These are phyloP conservation scores for Wickerhamiella lipophila DNA, from an alignment of 805 yeast species.

Conservation along the genomic window DNA sequence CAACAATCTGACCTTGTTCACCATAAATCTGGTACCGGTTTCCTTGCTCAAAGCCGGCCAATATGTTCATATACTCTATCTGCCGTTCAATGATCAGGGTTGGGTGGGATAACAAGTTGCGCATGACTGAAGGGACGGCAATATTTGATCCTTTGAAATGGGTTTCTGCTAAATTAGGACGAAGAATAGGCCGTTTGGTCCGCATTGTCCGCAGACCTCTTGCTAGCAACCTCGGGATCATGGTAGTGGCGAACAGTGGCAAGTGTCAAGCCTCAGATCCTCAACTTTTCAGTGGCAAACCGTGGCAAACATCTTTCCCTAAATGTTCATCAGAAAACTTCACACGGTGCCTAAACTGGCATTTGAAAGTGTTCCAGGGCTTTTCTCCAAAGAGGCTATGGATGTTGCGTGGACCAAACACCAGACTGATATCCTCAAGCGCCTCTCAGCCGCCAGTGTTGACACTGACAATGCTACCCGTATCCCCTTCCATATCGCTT, in stretches of 20 bases:
- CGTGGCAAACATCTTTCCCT: background rate
- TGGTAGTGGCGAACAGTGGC: background rate
- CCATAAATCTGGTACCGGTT: constrained; percentile 63
- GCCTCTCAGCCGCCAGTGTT: constrained; percentile 46
- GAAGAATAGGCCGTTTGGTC: constrained; percentile 4
- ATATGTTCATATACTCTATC: constrained; percentile 74
- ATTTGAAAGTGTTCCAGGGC: constrained; percentile 44
- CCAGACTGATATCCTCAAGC: constrained; percentile 46
- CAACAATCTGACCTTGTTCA: constrained; percentile 59
- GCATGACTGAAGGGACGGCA: constrained; percentile 33
- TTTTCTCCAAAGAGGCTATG: constrained; percentile 55
- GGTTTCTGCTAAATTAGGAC: constrained; percentile 6
- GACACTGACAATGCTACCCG: constrained; percentile 74
- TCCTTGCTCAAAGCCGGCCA: constrained; percentile 85
- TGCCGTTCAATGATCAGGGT: constrained; percentile 78
- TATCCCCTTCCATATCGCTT: constrained; percentile 53
- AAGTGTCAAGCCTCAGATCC: background rate
- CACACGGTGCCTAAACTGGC: constrained; percentile 10
- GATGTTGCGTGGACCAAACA: constrained; percentile 68
- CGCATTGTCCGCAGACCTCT: background rate
- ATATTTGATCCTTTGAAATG: background rate
- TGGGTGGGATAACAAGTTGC: constrained; percentile 58
- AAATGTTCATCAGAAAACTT: constrained; percentile 2
- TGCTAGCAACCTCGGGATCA: background rate
- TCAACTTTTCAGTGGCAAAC: background rate